phyloP scores from a whole-genome alignment of 1,139 yeast species.

The Spencermartinsiella ligniputridi region DNA sequence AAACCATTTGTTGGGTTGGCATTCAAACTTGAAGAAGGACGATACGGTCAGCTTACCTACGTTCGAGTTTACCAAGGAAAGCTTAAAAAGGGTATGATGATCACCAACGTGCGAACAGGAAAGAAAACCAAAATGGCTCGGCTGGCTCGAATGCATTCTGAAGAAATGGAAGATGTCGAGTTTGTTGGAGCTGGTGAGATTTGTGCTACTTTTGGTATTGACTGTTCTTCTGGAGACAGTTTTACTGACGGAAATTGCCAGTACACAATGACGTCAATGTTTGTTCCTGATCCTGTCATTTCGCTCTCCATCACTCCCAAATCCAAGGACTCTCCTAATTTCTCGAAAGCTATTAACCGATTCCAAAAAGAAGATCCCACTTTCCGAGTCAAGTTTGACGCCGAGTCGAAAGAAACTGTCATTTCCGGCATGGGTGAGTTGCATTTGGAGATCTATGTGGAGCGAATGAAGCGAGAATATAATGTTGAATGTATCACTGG shows the following conservation, averaged over 20 bases:
- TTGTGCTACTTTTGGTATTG: slow-evolving; percentile 98
- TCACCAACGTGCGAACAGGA: slow-evolving; percentile 86
- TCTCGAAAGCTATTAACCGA: slow-evolving; percentile 93
- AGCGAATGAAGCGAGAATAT: slow-evolving; percentile 96
- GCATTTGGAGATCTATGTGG: slow-evolving; percentile 94
- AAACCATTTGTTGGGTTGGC: slow-evolving; percentile 95
- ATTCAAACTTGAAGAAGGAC: slow-evolving; percentile 96
- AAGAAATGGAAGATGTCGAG: slow-evolving; percentile 96
- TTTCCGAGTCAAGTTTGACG: slow-evolving; percentile 84
- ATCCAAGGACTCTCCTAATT: slow-evolving; percentile 80
- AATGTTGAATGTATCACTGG: slow-evolving; percentile 95
- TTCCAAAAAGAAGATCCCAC: slow-evolving; percentile 99
- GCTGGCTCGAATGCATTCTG: slow-evolving; percentile 96
- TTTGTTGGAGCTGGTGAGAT: slow-evolving; percentile 98
- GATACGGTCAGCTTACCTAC: slow-evolving; percentile 94
- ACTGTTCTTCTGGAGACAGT: slow-evolving; percentile 99
- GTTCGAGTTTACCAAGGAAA: slow-evolving; percentile 96
- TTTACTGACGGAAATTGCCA: slow-evolving; percentile 69
- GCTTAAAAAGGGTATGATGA: slow-evolving; percentile 83
- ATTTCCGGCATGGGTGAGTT: slow-evolving; percentile 99
- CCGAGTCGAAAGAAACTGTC: slow-evolving; percentile 91
- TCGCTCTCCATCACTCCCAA: slow-evolving; percentile 88
- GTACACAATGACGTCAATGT: slow-evolving; percentile 95
- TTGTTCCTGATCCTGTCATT: slow-evolving; percentile 96
- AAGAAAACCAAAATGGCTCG: slow-evolving; percentile 94